Base-by-base conservation (phyloP, 805 yeast species). In the Myxozyma mucilagina region DNA sequence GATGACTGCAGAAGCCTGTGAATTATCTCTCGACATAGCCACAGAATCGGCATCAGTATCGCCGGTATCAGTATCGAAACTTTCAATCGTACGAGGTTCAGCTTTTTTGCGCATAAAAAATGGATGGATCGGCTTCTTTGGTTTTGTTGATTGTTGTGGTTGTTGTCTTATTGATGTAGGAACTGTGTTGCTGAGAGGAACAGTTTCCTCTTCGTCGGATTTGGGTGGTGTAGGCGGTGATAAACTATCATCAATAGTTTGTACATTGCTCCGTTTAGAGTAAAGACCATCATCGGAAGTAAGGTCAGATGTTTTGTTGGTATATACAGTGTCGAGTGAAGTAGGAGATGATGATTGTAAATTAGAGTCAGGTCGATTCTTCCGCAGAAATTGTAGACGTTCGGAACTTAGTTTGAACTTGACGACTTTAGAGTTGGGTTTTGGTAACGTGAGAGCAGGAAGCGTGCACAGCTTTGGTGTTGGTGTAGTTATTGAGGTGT, bases 201-300 rank as follows among this genome's bases (percentile, higher is more conserved):
- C 6, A 2, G 54, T 24, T 31, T 31, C 47, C 4, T 47, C 47
- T n/a, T 55, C 53, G 18, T 32, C 52, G 11, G 63, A 60, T 39
- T 43, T 44, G 4, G 63, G 63, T 24, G 63, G 63, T 8, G 63
- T 56, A 8, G 63, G 63, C 32, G 63, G 63, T 1, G 63, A 56
- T 10, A 48, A 35, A 10, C 43, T 44, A 11, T 34, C 43, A n/a
- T 52, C 57, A 7, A 18, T 18, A 18, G 20, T 24, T 20, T 4
- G 18, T 14, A 9, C 6, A 13, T 31, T 39, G 7, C 14, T 20
- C 14, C 48, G 34, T 7, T 20, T 18, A n/a, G n/a, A n/a, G n/a
- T n/a, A n/a, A n/a, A n/a, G n/a, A n/a, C n/a, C n/a, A n/a, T n/a
- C n/a, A n/a, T n/a, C n/a, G n/a, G n/a, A n/a, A n/a, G n/a, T n/a